These are phyloP conservation scores for Acorus gramineus DNA, from an alignment of 106 monocot species.

Conservation along the genomic window DNA sequence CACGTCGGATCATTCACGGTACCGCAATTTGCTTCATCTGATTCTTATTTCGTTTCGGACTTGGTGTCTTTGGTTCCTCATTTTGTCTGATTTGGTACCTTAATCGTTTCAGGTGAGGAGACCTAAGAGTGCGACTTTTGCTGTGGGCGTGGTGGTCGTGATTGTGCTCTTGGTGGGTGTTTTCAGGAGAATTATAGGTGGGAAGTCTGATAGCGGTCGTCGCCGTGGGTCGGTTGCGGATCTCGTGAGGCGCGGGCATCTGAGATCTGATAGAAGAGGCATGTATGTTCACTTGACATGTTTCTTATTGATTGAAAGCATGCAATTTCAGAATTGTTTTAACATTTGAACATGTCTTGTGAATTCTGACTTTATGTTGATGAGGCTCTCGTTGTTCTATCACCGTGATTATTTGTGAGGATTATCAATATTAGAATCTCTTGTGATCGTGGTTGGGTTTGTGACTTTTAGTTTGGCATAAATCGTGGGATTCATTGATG, in stretches of 20 bases:
- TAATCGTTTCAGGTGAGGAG: constrained; percentile 44
- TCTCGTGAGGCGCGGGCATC: constrained; percentile 86
- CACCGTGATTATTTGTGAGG: too few species aligned
- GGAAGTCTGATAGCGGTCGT: constrained; percentile 14
- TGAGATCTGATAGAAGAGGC: constrained; percentile 91
- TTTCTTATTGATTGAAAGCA: background rate
- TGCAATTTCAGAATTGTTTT: too few species aligned
- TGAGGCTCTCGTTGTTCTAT: too few species aligned
- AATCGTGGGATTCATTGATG: too few species aligned
- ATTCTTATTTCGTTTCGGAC: background rate
- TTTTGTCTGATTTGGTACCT: background rate
- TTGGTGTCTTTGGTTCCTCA: background rate
- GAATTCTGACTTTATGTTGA: too few species aligned
- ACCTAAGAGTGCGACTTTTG: constrained; percentile 26
- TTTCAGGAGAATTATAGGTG: constrained; percentile 31
- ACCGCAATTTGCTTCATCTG: background rate
- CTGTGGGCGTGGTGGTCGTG: constrained; percentile 35
- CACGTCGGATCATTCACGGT: constrained; percentile 1
- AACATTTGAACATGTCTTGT: too few species aligned
- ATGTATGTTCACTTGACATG: constrained; percentile 46
- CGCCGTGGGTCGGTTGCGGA: constrained; percentile 77
- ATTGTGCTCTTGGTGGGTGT: constrained; percentile 33
- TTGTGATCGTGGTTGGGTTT: too few species aligned
- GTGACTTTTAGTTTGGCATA: too few species aligned
- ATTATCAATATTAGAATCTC: too few species aligned